These are phyloP conservation scores for Tolypocladium endophyticum DNA, from an alignment of 2,329 filamentous ascomycete genomes.

Conservation along the genomic window DNA sequence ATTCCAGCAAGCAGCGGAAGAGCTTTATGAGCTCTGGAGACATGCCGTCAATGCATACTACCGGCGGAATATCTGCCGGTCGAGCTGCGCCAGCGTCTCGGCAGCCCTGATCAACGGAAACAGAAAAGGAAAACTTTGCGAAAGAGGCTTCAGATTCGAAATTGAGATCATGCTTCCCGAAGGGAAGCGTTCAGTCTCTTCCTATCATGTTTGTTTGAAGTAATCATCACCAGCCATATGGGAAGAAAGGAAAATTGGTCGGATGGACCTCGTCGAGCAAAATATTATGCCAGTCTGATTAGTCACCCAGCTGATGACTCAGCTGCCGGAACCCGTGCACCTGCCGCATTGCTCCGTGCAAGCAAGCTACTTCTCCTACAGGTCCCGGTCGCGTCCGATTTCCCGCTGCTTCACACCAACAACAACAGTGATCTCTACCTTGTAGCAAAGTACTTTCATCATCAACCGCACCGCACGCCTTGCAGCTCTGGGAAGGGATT, in stretches of 20 bases:
- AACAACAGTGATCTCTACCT: not conserved
- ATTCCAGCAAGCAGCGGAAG: too few species aligned
- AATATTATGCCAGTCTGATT: not conserved
- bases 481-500: not conserved
- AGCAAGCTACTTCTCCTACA: slow-evolving; percentile 1
- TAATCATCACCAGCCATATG: slow-evolving; percentile 52
- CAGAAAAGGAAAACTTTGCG: not conserved
- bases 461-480: not conserved
- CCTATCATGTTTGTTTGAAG: slow-evolving; percentile 48
- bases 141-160: slow-evolving; percentile 48
- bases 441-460: not conserved
- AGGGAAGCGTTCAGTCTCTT: slow-evolving; percentile 54
- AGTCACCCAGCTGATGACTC: not conserved
- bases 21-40: not conserved
- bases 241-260: slow-evolving; percentile 11
- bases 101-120: too few species aligned
- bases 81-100: not conserved
- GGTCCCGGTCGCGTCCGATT: not conserved
- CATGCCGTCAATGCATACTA: not conserved
- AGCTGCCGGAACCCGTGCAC: not conserved
- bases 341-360: not conserved
- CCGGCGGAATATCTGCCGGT: not conserved
- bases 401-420: not conserved
- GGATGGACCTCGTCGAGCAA: not conserved
- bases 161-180: slow-evolving; percentile 50